Evolutionary conservation across 208 protist species (phyloP).

Genomic region (Vickermania spadyakhi): DNA sequence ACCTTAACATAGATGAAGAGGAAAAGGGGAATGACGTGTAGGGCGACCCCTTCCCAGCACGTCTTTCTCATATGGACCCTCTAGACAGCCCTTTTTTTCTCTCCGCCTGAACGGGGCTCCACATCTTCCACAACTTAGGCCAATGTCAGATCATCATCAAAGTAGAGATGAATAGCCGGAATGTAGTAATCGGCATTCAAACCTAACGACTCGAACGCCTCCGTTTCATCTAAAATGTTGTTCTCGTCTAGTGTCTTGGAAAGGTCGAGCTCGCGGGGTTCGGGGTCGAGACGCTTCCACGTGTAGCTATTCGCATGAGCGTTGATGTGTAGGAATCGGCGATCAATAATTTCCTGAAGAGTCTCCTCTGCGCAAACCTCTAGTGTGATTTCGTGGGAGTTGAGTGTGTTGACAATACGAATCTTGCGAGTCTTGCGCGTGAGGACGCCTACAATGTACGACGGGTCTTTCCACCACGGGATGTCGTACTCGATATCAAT

Average conservation of each 20-base stretch:
- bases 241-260: constrained; percentile 85
- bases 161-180: constrained; percentile 90
- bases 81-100: too few species aligned
- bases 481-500: constrained; percentile 78
- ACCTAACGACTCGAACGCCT: constrained; percentile 81
- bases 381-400: constrained; percentile 70
- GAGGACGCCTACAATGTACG: constrained; percentile 79
- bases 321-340: constrained; percentile 83
- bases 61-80: too few species aligned
- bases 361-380: constrained; percentile 92
- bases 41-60: too few species aligned
- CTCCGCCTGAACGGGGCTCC: too few species aligned
- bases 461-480: constrained; percentile 88
- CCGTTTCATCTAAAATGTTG: constrained; percentile 82
- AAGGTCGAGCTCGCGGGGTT: constrained; percentile 81
- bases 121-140: too few species aligned
- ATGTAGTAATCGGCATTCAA: constrained; percentile 90
- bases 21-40: too few species aligned
- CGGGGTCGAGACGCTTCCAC: constrained; percentile 80
- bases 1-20: too few species aligned
- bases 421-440: constrained; percentile 85
- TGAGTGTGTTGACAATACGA: constrained; percentile 89
- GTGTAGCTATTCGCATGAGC: constrained; percentile 91
- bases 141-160: constrained; percentile 91
- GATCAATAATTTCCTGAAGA: constrained; percentile 82